phyloP scores from a whole-genome alignment of 139 green algal genomes.

The Chlamydomonas incerta region DNA sequence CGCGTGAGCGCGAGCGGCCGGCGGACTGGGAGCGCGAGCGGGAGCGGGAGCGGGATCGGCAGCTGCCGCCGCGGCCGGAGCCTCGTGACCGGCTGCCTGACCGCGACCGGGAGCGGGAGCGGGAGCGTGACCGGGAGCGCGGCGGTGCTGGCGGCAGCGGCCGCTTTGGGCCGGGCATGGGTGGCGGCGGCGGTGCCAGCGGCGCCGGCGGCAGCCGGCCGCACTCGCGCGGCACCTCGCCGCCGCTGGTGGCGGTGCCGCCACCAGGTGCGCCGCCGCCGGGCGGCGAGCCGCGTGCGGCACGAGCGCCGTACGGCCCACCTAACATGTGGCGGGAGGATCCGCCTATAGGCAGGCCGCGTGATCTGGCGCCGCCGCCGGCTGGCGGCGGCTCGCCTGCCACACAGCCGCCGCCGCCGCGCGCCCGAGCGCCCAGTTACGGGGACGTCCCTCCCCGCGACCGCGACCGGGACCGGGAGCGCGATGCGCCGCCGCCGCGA shows the following conservation, averaged over 20 bases:
- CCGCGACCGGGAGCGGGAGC: neutral
- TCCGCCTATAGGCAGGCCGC: neutral
- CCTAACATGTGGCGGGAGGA: slow-evolving; percentile 38
- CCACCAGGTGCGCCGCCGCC: neutral
- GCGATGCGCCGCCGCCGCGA: neutral
- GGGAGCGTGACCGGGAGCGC: neutral
- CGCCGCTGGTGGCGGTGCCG: neutral
- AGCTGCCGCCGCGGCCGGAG: neutral
- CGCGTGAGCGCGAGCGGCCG: no score
- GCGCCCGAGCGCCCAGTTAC: no score
- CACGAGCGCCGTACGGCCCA: slow-evolving; percentile 18
- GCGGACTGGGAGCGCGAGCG: neutral
- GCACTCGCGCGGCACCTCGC: neutral
- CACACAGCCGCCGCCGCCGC: no score
- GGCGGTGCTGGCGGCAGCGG: neutral
- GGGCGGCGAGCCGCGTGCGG: no score
- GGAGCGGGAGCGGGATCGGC: neutral
- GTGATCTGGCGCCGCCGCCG: neutral
- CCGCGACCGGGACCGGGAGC: neutral
- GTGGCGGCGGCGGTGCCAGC: neutral
- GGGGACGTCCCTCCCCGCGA: neutral
- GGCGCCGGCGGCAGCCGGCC: neutral
- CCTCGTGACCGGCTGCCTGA: no score
- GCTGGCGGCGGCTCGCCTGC: neutral
- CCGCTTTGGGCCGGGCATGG: neutral